Evolutionary conservation across 768 basidiomycete genomes (phyloP), one percentile per base, ranked within the genome.

Genomic region (Hygrophorus russula): DNA sequence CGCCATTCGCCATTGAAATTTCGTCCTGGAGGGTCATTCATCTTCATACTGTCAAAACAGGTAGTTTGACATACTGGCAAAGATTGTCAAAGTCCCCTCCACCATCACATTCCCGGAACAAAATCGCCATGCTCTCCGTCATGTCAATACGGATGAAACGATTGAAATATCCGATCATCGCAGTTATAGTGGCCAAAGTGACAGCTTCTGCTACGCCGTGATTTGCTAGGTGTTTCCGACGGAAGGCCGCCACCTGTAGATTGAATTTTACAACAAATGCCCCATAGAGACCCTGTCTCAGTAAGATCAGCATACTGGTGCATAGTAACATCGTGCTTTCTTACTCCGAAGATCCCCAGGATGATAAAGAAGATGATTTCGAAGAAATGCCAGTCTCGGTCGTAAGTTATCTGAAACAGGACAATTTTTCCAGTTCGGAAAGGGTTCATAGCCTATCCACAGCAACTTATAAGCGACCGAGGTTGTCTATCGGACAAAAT

Each of bases 371-470:
- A 94, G 13, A 96, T 82, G 40, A 99, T 87, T 57, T 98, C 96
- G 56, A 98, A 98, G 65, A 94, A 97, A 58, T 98, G 96, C 96
- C 96, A 99, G 55, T 92, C 91, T 27, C 94, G 76, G 57, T 86
- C 87, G 60, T 98, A 99, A 2, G 92, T 93, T 53, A 99, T 90
- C 58, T 97, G 93, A 67, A 99, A 99, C 48, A 98, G 66, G 56
- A 99, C 96, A 19, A 99, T 78, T 59, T 98, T 98, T 15, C 94
- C 96, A 0, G 96, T 98, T 30, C 93, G 77, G 66, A 91, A 99
- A 2, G 96, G 96, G 57, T 98, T 97, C 87, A 99, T 93, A 4
- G 88, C 86, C 90, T 94, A 51, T 28, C 46, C 33, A 11, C 14
- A 27, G 45, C 9, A n/a, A 17, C 38, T 5, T 31, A 41, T 30